phyloP scores from a whole-genome alignment of 495 filamentous ascomycete species.

The Jackrogersella minutella region DNA sequence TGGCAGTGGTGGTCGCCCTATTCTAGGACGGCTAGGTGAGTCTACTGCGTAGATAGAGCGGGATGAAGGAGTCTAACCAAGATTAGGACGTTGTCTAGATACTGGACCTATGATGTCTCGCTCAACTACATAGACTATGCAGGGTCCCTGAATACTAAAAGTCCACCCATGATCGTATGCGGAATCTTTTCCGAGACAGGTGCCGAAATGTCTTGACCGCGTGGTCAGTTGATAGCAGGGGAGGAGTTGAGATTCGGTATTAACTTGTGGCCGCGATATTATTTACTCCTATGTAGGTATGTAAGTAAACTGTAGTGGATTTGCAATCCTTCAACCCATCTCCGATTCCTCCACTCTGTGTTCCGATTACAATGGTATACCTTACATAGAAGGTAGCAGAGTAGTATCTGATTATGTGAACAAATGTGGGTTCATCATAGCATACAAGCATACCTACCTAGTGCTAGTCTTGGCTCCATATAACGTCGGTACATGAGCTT shows the following conservation, averaged over 20 bases:
- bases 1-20: not conserved
- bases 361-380: constrained; percentile 3
- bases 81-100: constrained; percentile 8
- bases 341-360: constrained; percentile 21
- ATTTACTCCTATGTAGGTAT: not conserved
- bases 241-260: constrained; percentile 5
- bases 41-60: constrained; percentile 7
- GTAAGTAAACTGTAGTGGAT: not conserved
- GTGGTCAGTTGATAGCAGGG: constrained; percentile 1
- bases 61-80: not conserved
- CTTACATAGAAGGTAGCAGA: no score
- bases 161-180: not conserved
- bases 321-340: constrained; percentile 27
- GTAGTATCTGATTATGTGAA: not conserved
- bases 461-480: not conserved
- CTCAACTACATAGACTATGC: constrained; percentile 19
- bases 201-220: constrained; percentile 19
- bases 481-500: constrained; percentile 10
- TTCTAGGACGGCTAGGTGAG: not conserved
- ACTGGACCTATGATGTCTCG: constrained; percentile 11
- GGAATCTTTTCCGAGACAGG: constrained; percentile 31
- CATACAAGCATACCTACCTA: not conserved
- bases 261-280: constrained; percentile 2
- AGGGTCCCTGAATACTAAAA: constrained; percentile 4
- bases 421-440: constrained; percentile 16